Evolutionary conservation across 2,329 filamentous ascomycete species (phyloP).

Genomic region (Chalaropsis thielavioides): DNA sequence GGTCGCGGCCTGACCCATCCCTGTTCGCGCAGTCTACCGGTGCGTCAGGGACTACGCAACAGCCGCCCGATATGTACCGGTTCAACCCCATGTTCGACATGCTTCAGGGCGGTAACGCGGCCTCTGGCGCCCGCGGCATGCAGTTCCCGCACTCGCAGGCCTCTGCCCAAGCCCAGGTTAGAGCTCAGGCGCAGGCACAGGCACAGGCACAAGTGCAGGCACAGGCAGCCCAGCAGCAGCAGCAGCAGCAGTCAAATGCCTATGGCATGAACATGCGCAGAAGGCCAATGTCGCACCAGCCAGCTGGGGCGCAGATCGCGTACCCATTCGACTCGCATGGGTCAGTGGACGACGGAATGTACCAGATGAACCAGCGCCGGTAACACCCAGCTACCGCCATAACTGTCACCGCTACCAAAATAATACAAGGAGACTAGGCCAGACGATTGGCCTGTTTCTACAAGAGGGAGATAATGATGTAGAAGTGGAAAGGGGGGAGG

Average conservation of each 20-base stretch:
- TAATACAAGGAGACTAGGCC: background rate
- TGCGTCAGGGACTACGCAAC: background rate
- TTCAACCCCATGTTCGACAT: constrained; percentile 4
- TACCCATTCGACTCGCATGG: constrained; percentile 10
- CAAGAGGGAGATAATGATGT: background rate
- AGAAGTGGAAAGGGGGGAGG: background rate
- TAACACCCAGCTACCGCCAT: background rate
- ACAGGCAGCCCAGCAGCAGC: constrained; percentile 11
- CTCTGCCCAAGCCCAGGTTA: constrained; percentile 5
- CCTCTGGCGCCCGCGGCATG: constrained; percentile 1
- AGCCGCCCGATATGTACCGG: constrained; percentile 3
- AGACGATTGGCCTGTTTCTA: background rate
- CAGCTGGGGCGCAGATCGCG: background rate
- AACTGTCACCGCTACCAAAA: background rate
- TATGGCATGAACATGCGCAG: background rate
- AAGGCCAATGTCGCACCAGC: background rate
- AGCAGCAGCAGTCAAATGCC: constrained; percentile 10
- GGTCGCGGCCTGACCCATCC: constrained; percentile 5
- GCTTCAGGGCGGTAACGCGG: background rate
- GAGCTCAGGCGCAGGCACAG: constrained; percentile 8
- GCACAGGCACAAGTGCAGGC: background rate
- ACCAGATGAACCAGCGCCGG: constrained; percentile 3
- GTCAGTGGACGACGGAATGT: constrained; percentile 8
- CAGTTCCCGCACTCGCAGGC: constrained; percentile 10
- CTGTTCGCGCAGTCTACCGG: constrained; percentile 5